These are phyloP conservation scores for Cryptosporidium baileyi DNA, from an alignment of 169 alveolate species.

Conservation along the genomic window DNA sequence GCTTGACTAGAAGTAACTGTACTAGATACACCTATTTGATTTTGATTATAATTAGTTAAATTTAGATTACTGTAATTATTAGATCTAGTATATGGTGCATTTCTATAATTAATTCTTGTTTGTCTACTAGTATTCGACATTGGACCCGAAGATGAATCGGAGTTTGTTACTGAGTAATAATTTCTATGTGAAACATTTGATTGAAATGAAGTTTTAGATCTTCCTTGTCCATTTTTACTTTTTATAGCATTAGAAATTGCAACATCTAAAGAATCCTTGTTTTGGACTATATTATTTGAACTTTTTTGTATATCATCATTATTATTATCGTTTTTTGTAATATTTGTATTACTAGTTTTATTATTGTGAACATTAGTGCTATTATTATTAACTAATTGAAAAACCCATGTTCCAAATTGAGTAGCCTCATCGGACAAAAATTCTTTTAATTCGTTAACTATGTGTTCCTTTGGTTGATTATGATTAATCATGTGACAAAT, in stretches of 20 bases:
- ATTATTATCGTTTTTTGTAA: not conserved
- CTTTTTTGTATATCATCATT: not conserved
- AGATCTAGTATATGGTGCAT: constrained; percentile 49
- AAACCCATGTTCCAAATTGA: constrained; percentile 68
- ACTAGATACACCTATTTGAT: not conserved
- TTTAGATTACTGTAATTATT: not conserved
- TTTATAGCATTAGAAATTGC: constrained; percentile 68
- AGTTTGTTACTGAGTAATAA: not conserved
- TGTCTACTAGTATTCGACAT: not conserved
- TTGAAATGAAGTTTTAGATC: not conserved
- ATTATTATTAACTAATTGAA: not conserved
- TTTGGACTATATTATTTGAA: not conserved
- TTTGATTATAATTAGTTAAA: not conserved
- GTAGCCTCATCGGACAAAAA: constrained; percentile 62
- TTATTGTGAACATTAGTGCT: not conserved
- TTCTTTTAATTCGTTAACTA: constrained; percentile 40
- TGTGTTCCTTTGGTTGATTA: constrained; percentile 63
- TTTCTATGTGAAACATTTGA: not conserved
- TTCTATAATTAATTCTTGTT: constrained; percentile 33
- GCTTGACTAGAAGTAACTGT: not conserved
- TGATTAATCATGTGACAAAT: constrained; percentile 58
- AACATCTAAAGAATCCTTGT: constrained; percentile 44
- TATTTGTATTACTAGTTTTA: not conserved
- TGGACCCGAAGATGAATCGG: constrained; percentile 43
- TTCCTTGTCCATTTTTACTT: constrained; percentile 34